phyloP scores from a whole-genome alignment of 2,329 filamentous ascomycete genomes.

The Fusarium stilboides region DNA sequence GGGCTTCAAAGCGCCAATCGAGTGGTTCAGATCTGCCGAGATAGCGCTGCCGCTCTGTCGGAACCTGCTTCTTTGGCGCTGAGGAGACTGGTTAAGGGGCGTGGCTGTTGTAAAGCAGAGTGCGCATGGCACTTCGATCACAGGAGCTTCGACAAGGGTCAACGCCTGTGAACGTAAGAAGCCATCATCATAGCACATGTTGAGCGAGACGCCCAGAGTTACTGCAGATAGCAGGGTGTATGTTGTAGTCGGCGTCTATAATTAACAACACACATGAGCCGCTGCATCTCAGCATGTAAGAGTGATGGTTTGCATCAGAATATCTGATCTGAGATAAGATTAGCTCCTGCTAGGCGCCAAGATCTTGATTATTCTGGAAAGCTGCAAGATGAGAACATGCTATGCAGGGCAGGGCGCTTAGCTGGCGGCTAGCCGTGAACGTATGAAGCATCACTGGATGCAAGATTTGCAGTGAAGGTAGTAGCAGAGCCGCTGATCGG shows the following conservation, averaged over 20 bases:
- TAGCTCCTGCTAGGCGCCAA: constrained; percentile 30
- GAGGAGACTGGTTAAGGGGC: constrained; percentile 22
- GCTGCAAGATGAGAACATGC: constrained; percentile 28
- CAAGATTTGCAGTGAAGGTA: constrained; percentile 18
- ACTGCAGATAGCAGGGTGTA: constrained; percentile 21
- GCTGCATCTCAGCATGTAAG: constrained; percentile 18
- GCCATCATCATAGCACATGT: constrained; percentile 7
- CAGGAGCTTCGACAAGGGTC: constrained; percentile 27
- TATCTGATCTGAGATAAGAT: constrained; percentile 36
- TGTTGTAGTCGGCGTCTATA: constrained; percentile 38
- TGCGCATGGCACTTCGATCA: constrained; percentile 35
- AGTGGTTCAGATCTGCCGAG: constrained; percentile 34
- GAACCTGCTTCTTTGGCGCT: constrained; percentile 34
- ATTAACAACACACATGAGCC: constrained; percentile 16
- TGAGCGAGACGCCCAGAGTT: constrained; percentile 42
- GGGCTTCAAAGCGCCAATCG: constrained; percentile 32
- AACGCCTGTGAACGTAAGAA: constrained; percentile 27
- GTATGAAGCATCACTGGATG: constrained; percentile 33
- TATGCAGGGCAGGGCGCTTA: constrained; percentile 46
- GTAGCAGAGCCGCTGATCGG: neutral
- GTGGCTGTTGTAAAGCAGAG: constrained; percentile 23
- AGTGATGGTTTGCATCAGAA: constrained; percentile 29
- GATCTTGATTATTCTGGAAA: constrained; percentile 38
- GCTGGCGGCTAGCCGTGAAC: constrained; percentile 42
- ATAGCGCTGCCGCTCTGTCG: constrained; percentile 35